Percentiles rank a stretch among this genome's conserved stretches.
These are phyloP conservation scores for Gossypioides kirkii DNA, from an alignment of 345 rosid species.

Conservation along the genomic window DNA sequence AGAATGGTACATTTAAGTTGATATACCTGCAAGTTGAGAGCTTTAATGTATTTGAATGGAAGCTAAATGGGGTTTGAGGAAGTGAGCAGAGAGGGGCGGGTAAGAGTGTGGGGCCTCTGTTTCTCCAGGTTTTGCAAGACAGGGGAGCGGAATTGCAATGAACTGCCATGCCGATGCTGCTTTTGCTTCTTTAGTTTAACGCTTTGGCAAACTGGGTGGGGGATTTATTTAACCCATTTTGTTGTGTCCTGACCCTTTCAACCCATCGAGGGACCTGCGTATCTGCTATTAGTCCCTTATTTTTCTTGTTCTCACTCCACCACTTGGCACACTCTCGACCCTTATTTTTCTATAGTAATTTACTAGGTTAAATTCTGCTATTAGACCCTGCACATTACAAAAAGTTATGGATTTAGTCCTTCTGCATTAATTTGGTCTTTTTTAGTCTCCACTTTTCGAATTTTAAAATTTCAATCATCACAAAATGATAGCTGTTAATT, in stretches of 20 bases:
- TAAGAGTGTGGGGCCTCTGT: conserved; percentile 24
- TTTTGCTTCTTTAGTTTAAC: not conserved
- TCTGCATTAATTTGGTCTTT: too few relatives aligned
- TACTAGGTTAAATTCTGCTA: not conserved
- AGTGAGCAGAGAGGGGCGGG: conserved; percentile 18
- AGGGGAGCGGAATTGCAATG: conserved; percentile 30
- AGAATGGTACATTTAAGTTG: not conserved
- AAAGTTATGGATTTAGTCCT: too few relatives aligned
- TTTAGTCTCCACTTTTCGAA: too few relatives aligned
- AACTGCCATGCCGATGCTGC: conserved; percentile 38
- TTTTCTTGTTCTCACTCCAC: conserved; percentile 14
- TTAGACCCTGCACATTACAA: too few relatives aligned
- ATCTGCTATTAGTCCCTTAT: not conserved
- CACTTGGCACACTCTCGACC: conserved; percentile 27
- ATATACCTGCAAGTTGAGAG: conserved; percentile 21
- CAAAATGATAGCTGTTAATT: too few relatives aligned
- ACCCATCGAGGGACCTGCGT: not conserved
- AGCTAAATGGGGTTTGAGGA: conserved; percentile 11
- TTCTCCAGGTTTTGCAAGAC: conserved; percentile 18
- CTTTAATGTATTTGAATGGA: conserved; percentile 26
- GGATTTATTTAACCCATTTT: not conserved
- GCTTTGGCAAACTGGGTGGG: not conserved
- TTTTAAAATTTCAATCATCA: too few relatives aligned
- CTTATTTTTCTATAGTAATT: not conserved
- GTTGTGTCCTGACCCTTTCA: not conserved